phyloP scores from a whole-genome alignment of 768 basidiomycete species.

The Psilocybe subaeruginosa region DNA sequence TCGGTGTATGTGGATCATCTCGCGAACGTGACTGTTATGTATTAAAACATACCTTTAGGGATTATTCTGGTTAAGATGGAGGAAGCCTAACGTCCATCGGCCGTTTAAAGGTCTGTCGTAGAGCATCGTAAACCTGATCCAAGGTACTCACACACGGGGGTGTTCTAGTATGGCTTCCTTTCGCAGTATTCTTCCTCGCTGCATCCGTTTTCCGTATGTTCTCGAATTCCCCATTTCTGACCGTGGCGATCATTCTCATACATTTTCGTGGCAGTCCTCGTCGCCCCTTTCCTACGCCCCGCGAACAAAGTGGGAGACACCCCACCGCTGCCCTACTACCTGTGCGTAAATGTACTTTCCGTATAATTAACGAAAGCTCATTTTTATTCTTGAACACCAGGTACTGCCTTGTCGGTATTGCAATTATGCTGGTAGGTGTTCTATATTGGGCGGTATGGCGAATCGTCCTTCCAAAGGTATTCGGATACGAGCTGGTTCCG shows the following conservation, averaged over 20 bases:
- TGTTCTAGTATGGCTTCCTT: conserved; percentile 52
- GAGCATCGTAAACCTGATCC: no score
- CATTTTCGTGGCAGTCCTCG: conserved; percentile 38
- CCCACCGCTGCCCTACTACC: conserved; percentile 61
- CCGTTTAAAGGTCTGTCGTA: conserved; percentile 52
- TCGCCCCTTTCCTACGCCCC: conserved; percentile 59
- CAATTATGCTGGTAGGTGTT: conserved; percentile 45
- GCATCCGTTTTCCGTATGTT: conserved; percentile 53
- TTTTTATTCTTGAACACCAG: conserved; percentile 22
- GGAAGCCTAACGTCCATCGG: conserved; percentile 44
- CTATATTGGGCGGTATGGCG: conserved; percentile 62
- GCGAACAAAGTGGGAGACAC: conserved; percentile 60
- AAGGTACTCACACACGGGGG: not conserved
- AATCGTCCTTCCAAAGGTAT: conserved; percentile 47
- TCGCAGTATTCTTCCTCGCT: conserved; percentile 57
- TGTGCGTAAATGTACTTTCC: conserved; percentile 35
- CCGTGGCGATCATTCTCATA: no score
- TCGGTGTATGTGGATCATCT: conserved; percentile 41
- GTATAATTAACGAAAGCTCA: no score
- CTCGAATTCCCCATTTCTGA: not conserved
- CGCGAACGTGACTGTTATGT: no score
- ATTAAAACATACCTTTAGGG: conserved; percentile 32
- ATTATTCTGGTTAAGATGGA: conserved; percentile 59
- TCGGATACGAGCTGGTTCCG: conserved; percentile 50
- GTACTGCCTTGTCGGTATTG: conserved; percentile 59